Evolutionary conservation across 805 yeast genomes (phyloP), one percentile per base, ranked within the genome.

Genomic region (Wickerhamiella australiensis): DNA sequence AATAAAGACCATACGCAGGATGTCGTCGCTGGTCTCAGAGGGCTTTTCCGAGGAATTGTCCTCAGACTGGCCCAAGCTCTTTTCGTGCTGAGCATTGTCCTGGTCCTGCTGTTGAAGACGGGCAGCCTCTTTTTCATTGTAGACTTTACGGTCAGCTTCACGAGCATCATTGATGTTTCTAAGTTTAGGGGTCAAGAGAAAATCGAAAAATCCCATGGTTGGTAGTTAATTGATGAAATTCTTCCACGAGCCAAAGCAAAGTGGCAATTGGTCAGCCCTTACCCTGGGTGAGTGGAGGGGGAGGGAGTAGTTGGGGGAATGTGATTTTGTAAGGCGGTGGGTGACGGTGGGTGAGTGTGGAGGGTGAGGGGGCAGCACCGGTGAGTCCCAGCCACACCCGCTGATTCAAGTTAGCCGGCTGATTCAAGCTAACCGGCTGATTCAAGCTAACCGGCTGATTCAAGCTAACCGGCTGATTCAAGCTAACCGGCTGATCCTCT

Each of bases 1-100:
- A 66, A 92, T 88, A 59, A 92, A 76, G 56, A 92, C 96, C 95
- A 92, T 88, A 70, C 96, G 80, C 64, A 88, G 76, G 35, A 40
- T 29, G n/a, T 38, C 42, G 20, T 33, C 38, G 20, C 20, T n/a
- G 40, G 40, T n/a, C 20, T 43, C 46, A 22, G 22, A 5, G 46
- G 26, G 20, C 31, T 37, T 29, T 7, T 27, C 43, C 11, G 41
- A 15, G 20, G 23, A 25, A 12, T 12, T 21, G 41, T 38, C 49
- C 29, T 33, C 31, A 18, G 49, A 3, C 36, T 12, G 18, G 11
- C 13, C 29, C n/a, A 42, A 13, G 25, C 17, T n/a, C 23, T 35
- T 26, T 22, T 45, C 20, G 42, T n/a, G 22, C 25, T 35, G 20
- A 13, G 22, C 46, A 13, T 27, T 9, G n/a, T 11, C 33, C 25